Base-by-base conservation (phyloP, 1,284 basidiomycete species). In the Ustilago lituana region DNA sequence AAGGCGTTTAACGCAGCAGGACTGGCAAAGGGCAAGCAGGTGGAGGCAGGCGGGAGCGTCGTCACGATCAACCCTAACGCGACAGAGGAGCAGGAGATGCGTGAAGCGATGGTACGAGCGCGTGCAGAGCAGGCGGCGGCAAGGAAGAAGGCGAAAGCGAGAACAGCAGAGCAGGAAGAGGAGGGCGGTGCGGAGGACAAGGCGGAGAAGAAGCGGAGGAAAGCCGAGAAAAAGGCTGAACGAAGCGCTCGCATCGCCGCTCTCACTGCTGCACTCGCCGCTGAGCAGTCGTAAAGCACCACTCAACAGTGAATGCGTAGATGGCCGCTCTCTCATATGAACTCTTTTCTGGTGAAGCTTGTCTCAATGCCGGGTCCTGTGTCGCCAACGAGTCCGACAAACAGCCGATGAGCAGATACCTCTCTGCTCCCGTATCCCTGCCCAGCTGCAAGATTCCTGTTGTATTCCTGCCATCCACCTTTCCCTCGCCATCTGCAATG, bases 21-120 rank as follows among this genome's bases (percentile, higher is more conserved):
- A 0, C 35, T 79, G 10, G 44, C n/a, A 8, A 74, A 74, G 45
- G 51, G 54, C 3, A 50, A 60, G 29, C 29, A 58, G 35, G 32
- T 46, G 0, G 44, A 53, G 12, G 19, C 27, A n/a, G 66, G 54
- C 0, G 56, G 36, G 2, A 57, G 72, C 17, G 53, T 80, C 5
- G 68, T 78, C 4, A 59, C 62, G 5, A 59, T 80, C 41, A 77
- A 80, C 29, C 76, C 76, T 3, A 17, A 48, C 0, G 29, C 36
- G 4, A 44, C 38, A 4, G 68, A 74, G 37, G 57, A 76, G 39
- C 37, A 31, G 2, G 58, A 52, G 33, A 60, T 76, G 64, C 62
- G 73, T 22, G 47, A 50, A 3, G 63, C 53, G n/a, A 64, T 79
- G 54, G 70, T 67, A 20, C 39, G 22, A 11, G 23, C n/a, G n/a